phyloP scores from a whole-genome alignment of 805 yeast species.

The Debaryomyces prosopidis region DNA sequence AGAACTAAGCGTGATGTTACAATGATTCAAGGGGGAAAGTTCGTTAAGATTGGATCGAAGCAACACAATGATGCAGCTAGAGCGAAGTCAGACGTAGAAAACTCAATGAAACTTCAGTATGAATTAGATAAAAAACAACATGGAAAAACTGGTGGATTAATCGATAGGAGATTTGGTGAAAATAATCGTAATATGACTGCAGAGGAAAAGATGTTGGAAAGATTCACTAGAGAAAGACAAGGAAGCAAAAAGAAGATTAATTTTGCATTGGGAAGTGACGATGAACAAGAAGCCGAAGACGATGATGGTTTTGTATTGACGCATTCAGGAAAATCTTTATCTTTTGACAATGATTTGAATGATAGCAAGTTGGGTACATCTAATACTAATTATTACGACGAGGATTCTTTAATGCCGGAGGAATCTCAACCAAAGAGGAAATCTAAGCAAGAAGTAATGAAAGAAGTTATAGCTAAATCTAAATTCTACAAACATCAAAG shows the following conservation, averaged over 20 bases:
- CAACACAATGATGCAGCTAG: slow-evolving; percentile 35
- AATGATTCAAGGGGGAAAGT: slow-evolving; percentile 40
- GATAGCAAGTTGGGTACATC: slow-evolving; percentile 27
- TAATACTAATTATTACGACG: slow-evolving; percentile 38
- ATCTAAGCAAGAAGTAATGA: slow-evolving; percentile 83
- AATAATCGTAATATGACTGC: slow-evolving; percentile 64
- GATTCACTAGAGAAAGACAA: slow-evolving; percentile 89
- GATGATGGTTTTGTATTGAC: slow-evolving; percentile 58
- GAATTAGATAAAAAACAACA: slow-evolving; percentile 62
- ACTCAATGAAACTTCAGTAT: slow-evolving; percentile 55
- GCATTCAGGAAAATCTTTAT: slow-evolving; percentile 72
- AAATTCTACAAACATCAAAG: slow-evolving; percentile 76
- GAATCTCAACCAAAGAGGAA: slow-evolving; percentile 50
- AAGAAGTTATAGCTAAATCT: slow-evolving; percentile 80
- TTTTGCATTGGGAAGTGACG: slow-evolving; percentile 64
- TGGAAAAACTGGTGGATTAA: slow-evolving; percentile 74
- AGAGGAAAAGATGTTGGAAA: slow-evolving; percentile 92
- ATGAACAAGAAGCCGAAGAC: slow-evolving; percentile 58
- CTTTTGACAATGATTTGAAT: slow-evolving; percentile 54
- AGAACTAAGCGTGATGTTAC: slow-evolving; percentile 60
- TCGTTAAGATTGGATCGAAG: slow-evolving; percentile 43
- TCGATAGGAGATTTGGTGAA: slow-evolving; percentile 93
- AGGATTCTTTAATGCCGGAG: slow-evolving; percentile 24
- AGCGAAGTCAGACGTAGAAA: slow-evolving; percentile 36
- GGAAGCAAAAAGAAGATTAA: slow-evolving; percentile 52